Base-by-base conservation (phyloP, 768 basidiomycete genomes). In the Stropharia rugosoannulata region DNA sequence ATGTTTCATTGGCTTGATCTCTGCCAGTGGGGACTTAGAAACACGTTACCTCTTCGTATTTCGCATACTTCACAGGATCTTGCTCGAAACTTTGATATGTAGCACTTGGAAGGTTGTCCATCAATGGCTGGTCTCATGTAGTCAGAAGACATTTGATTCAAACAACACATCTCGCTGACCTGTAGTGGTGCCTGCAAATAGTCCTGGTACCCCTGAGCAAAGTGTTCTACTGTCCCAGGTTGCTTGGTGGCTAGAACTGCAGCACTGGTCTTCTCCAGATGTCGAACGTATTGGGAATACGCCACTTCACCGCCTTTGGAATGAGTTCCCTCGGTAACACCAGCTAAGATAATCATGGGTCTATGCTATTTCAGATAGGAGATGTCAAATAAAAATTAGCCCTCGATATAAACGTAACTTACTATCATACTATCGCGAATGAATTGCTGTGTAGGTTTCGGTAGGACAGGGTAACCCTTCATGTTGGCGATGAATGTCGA, bases 31-130 rank as follows among this genome's bases (percentile, higher is more conserved):
- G 47, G 52, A 58, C 54, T 16, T 54, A 4, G 10, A 27, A 16
- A 61, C 72, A 29, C 37, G 29, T 18, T 46, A 88, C 92, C 80
- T 96, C 91, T 75, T 99, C 97, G 68, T 99, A 99, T 64, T 93
- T 87, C 54, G 80, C 72, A 68, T 99, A 99, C 71, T 99, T 99
- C 57, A 98, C 87, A 3, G 97, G 96, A 74, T 98, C 97, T 68
- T 94, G 85, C 66, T 99, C 97, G 65, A 99, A 99, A 2, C 93
- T 94, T 67, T 98, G 94, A 70, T 99, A 99, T 10, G 95, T 98
- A 60, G 89, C 83, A 63, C 93, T 95, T 66, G 92, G 93, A 53
- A 99, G 73, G 72, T 99, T 95, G 66, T 99, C 96, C 95, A 96
- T 96, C 64, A 99, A 71, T 19, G 97, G 97, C 90, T 95, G 29